These are phyloP conservation scores for Teunomyces atbi DNA, from an alignment of 805 yeast species.

Conservation along the genomic window DNA sequence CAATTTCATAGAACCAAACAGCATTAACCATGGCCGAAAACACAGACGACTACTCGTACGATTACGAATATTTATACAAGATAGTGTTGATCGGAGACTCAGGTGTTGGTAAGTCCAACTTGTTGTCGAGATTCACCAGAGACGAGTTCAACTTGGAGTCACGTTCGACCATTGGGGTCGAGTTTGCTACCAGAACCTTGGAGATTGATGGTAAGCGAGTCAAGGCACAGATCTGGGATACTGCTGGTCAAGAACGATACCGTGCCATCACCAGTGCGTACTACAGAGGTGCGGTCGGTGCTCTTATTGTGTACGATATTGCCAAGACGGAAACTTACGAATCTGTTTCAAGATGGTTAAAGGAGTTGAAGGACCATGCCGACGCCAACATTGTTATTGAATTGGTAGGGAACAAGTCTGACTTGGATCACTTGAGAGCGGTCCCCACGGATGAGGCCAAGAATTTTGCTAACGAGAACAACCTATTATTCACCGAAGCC, in stretches of 20 bases:
- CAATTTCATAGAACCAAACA: not conserved
- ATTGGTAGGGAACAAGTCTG: slow-evolving; percentile 88
- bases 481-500: slow-evolving; percentile 90
- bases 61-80: slow-evolving; percentile 91
- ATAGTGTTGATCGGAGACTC: slow-evolving; percentile 96
- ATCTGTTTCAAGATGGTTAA: slow-evolving; percentile 82
- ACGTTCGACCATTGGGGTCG: slow-evolving; percentile 95
- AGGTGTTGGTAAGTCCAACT: slow-evolving; percentile 95
- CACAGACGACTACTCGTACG: slow-evolving; percentile 50
- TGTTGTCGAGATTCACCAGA: slow-evolving; percentile 89
- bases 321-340: slow-evolving; percentile 87
- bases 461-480: slow-evolving; percentile 90
- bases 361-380: slow-evolving; percentile 88
- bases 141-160: slow-evolving; percentile 95
- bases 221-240: slow-evolving; percentile 96
- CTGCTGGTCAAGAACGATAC: slow-evolving; percentile 98
- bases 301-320: slow-evolving; percentile 91
- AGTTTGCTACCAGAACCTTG: slow-evolving; percentile 94
- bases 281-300: slow-evolving; percentile 98
- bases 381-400: slow-evolving; percentile 94
- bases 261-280: slow-evolving; percentile 97
- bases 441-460: slow-evolving; percentile 98
- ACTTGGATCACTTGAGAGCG: slow-evolving; percentile 88
- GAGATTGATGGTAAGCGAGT: slow-evolving; percentile 81
- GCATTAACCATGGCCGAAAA: slow-evolving; percentile 32